These are phyloP conservation scores for Sclerotinia nivalis DNA, from an alignment of 2,329 filamentous ascomycete species.

Conservation along the genomic window DNA sequence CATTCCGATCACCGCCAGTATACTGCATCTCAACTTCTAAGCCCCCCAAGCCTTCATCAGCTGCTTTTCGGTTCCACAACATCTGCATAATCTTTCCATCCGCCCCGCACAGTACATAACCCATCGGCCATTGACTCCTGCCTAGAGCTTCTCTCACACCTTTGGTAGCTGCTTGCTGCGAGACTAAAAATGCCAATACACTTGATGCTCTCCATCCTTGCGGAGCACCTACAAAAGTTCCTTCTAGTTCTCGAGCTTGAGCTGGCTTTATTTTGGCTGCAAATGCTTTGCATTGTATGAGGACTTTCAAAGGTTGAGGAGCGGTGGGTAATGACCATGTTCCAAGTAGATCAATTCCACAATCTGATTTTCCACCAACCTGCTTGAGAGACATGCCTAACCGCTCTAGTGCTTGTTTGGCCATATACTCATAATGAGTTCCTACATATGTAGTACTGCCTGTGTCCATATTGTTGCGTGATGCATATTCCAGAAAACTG, in stretches of 20 bases:
- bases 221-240: slow-evolving; percentile 73
- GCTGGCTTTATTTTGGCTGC: slow-evolving; percentile 54
- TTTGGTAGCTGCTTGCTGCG: slow-evolving; percentile 69
- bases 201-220: slow-evolving; percentile 63
- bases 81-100: slow-evolving; percentile 65
- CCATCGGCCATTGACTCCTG: slow-evolving; percentile 68
- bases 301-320: slow-evolving; percentile 47
- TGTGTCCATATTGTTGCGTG: slow-evolving; percentile 54
- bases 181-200: slow-evolving; percentile 71
- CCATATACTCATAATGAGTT: slow-evolving; percentile 76
- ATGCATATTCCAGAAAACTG: slow-evolving; percentile 65
- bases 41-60: slow-evolving; percentile 62
- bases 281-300: slow-evolving; percentile 71
- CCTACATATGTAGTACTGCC: slow-evolving; percentile 65
- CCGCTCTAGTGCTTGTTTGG: slow-evolving; percentile 54
- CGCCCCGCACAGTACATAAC: slow-evolving; percentile 62
- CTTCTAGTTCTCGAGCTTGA: slow-evolving; percentile 74
- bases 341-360: slow-evolving; percentile 73
- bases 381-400: slow-evolving; percentile 67
- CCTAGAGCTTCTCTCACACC: slow-evolving; percentile 74
- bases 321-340: slow-evolving; percentile 61
- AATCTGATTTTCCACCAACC: slow-evolving; percentile 66
- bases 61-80: slow-evolving; percentile 69
- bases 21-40: slow-evolving; percentile 54
- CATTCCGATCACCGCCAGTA: slow-evolving; percentile 35